A percentile compares a stretch with the other conserved stretches of the same genome.
These are phyloP conservation scores for Chytriomyces sp. DNA, from an alignment of 192 early-diverging fungal species.

Conservation along the genomic window DNA sequence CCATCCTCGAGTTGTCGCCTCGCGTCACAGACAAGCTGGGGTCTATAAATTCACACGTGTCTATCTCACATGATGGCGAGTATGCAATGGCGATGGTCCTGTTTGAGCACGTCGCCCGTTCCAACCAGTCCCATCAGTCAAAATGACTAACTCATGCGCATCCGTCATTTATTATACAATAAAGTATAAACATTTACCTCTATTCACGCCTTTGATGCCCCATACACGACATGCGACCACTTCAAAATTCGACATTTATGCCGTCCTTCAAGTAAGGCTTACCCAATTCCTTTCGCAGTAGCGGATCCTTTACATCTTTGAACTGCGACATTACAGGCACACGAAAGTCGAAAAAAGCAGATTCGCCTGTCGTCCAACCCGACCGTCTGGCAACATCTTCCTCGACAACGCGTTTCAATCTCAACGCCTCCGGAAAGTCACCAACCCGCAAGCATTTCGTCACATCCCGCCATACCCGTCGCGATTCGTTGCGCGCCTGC, in stretches of 20 bases:
- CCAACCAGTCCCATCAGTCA: too few species aligned
- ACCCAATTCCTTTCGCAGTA: constrained; percentile 6
- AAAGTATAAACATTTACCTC: too few species aligned
- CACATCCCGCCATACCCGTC: constrained; percentile 66
- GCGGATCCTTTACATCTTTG: not conserved
- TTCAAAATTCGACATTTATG: not conserved
- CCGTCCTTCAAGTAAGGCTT: constrained; percentile 32
- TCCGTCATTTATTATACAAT: too few species aligned
- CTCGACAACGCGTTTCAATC: constrained; percentile 67
- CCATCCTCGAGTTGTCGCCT: not conserved
- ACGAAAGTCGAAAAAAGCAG: constrained; percentile 62
- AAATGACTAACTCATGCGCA: too few species aligned
- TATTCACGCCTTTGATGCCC: too few species aligned
- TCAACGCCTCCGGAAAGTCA: constrained; percentile 62
- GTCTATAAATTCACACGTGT: constrained; percentile 49
- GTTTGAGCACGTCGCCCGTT: too few species aligned
- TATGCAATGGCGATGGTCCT: constrained; percentile 71
- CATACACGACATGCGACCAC: too few species aligned
- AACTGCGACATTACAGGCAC: not conserved
- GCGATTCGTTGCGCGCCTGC: constrained; percentile 67
- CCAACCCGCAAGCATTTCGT: constrained; percentile 57
- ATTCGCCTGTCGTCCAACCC: constrained; percentile 53
- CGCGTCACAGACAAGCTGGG: not conserved
- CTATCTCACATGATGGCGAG: constrained; percentile 81
- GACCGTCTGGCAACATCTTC: constrained; percentile 62